Evolutionary conservation across 2,329 filamentous ascomycete species (phyloP).

Genomic region (Colletotrichum eremochloae): DNA sequence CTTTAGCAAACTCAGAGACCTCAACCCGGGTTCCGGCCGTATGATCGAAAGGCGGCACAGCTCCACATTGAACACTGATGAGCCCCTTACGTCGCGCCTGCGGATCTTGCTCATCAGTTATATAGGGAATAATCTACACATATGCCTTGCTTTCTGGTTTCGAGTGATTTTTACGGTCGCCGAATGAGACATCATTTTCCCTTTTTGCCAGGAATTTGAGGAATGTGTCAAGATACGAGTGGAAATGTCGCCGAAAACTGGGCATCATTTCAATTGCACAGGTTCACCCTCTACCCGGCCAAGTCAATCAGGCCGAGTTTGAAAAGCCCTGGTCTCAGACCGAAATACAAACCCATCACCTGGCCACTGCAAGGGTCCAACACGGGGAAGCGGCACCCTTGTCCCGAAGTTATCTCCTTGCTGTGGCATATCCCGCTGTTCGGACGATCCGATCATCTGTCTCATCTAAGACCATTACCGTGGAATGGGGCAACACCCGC

Average conservation of each 20-base stretch:
- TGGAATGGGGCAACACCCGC: conserved; percentile 38
- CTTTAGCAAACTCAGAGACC: background rate
- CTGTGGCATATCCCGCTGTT: background rate
- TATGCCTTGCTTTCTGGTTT: background rate
- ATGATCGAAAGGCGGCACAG: background rate
- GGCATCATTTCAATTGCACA: conserved; percentile 1
- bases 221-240: conserved; percentile 24
- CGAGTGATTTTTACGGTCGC: background rate
- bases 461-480: conserved; percentile 31
- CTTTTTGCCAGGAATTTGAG: background rate
- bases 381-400: conserved; percentile 21
- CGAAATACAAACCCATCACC: background rate
- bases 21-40: background rate
- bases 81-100: conserved; percentile 6
- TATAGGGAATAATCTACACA: background rate
- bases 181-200: background rate
- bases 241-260: background rate
- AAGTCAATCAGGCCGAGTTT: conserved; percentile 1
- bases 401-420: conserved; percentile 18
- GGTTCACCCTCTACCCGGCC: background rate
- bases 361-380: background rate
- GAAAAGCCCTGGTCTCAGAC: conserved; percentile 8
- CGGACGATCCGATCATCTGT: conserved; percentile 27
- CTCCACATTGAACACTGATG: background rate
- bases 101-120: background rate